Base-by-base conservation (phyloP, 192 early-diverging fungal genomes). In the Phycomyces blakesleeanus region DNA sequence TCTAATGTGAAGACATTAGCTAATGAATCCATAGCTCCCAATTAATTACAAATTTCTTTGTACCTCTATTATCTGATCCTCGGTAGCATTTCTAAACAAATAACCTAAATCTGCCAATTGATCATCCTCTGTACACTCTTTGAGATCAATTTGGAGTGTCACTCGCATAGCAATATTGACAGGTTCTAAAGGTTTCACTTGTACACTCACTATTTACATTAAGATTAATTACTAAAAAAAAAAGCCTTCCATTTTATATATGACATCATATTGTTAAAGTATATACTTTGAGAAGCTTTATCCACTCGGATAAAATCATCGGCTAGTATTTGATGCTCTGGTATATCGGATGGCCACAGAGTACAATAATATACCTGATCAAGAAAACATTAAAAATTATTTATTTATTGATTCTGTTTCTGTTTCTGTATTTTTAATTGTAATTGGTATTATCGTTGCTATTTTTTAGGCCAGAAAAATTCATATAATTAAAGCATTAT, bases 301-400 rank as follows among this genome's bases (percentile, higher is more conserved):
- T 16, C 6, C 26, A 26, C 14, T 40, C 40, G 34, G 7, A 57
- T 57, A 41, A 41, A 57, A 6, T 27, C 18, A 41, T 57, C 29
- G 5, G 22, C 15, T 24, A 37, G 14, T 14, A 57, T 37, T 20
- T 41, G 39, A 41, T 62, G 49, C 2, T 34, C n/a, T 3, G 60
- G 60, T 37, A 37, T 39, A 22, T 52, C 10, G 0, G 51, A 21
- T 39, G 60, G 60, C 60, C 60, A 62, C 5, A 62, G 15, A 51
- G 29, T 51, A 24, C 60, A 62, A 39, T 52, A 62, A 52, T 62
- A 62, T 10, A 16, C 12, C 37, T 58, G 27, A 56, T 56, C 37
- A 56, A 38, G 37, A 34, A n/a, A 39, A n/a, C 29, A 37, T 20
- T 18, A 8, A n/a, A n/a, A n/a, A n/a, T n/a, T n/a, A n/a, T n/a